Conservation (phyloP, 208 protist species). For the Tritrichomonas foetus region DNA sequence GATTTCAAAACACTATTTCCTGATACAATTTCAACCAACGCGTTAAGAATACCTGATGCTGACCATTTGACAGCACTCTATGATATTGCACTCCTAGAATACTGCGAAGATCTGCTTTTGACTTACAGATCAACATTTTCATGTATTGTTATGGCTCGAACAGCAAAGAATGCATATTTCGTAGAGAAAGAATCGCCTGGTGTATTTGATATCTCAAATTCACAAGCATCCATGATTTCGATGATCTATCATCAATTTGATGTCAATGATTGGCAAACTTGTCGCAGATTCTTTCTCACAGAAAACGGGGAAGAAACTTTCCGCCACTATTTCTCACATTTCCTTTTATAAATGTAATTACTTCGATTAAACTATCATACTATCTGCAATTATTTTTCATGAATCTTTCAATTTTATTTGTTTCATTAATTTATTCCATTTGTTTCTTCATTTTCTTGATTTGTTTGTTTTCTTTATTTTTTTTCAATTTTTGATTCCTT, state of each 20-base stretch:
- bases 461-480: neutral
- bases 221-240: neutral
- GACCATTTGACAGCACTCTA: neutral
- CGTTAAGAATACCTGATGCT: neutral
- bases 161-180: neutral
- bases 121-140: conserved; percentile 9
- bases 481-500: neutral
- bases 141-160: neutral
- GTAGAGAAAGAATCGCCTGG: neutral
- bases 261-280: conserved; percentile 23
- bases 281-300: neutral
- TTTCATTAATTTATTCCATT: neutral
- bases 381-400: too few species aligned
- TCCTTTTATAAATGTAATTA: neutral
- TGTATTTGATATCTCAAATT: conserved; percentile 1
- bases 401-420: too few species aligned
- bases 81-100: neutral
- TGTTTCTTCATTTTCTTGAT: neutral
- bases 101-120: neutral
- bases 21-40: neutral
- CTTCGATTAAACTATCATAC: too few species aligned
- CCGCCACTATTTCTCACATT: neutral
- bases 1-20: neutral
- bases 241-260: neutral
- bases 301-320: neutral